Percentiles rank a stretch among this genome's conserved stretches.
Conservation (phyloP, 768 basidiomycete species). For the Naganishia vishniacii region DNA sequence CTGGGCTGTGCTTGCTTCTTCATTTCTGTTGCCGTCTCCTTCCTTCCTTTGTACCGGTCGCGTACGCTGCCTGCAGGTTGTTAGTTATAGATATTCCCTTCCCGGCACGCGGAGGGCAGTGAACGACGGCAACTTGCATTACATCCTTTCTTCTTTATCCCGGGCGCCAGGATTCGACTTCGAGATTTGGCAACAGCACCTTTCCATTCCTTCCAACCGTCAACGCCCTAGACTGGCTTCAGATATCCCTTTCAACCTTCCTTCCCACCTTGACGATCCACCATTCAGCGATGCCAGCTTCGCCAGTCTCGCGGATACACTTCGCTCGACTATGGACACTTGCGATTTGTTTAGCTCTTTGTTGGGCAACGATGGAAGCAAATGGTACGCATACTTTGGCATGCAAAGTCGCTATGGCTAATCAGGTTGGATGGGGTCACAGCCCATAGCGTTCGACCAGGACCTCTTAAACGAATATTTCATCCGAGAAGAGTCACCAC, state of each 20-base stretch:
- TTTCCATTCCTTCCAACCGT: no score
- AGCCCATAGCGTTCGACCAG: constrained; percentile 22
- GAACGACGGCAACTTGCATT: no score
- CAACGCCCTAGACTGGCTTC: no score
- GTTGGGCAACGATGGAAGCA: background rate
- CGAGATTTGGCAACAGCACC: no score
- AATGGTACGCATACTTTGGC: background rate
- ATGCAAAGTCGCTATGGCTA: no score
- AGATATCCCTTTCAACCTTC: background rate
- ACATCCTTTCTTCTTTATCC: no score
- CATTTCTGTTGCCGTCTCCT: background rate
- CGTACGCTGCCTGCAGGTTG: no score
- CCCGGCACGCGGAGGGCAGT: no score
- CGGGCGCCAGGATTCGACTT: no score
- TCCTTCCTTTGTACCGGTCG: no score
- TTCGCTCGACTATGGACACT: constrained; percentile 5
- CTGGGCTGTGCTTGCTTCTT: constrained; percentile 6
- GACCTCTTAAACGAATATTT: constrained; percentile 23
- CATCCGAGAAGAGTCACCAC: background rate
- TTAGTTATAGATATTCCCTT: no score
- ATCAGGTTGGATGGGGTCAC: background rate
- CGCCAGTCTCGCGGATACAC: constrained; percentile 20
- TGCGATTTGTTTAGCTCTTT: constrained; percentile 1
- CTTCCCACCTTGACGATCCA: no score
- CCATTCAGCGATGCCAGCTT: constrained; percentile 12